Conservation (phyloP, 805 yeast species). For the Candida sakaeoensis region DNA sequence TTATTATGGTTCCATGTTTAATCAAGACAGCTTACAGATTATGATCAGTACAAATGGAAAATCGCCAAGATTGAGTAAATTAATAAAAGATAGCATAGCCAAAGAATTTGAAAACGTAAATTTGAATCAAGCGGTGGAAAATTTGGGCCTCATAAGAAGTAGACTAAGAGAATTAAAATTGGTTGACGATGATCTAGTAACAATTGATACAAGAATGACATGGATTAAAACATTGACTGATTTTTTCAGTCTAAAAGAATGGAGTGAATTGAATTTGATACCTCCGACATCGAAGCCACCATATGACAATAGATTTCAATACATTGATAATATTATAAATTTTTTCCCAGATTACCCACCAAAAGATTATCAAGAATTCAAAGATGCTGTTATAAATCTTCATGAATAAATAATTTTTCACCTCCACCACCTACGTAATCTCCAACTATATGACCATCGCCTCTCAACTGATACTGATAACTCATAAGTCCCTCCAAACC, state of each 20-base stretch:
- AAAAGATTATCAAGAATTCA: constrained; percentile 13
- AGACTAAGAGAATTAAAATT: constrained; percentile 42
- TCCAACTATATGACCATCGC: constrained; percentile 88
- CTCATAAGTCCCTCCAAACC: constrained; percentile 96
- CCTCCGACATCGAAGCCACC: constrained; percentile 15
- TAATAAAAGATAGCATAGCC: constrained; percentile 51
- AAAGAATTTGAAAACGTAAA: constrained; percentile 40
- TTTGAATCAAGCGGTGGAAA: constrained; percentile 57
- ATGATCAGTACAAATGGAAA: constrained; percentile 83
- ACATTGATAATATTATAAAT: constrained; percentile 40
- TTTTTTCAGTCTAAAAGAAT: constrained; percentile 50
- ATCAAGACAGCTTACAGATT: constrained; percentile 69
- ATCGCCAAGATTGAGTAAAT: constrained; percentile 68
- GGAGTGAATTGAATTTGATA: constrained; percentile 46
- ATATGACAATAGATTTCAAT: constrained; percentile 16
- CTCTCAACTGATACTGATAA: constrained; percentile 90
- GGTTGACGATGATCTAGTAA: constrained; percentile 44
- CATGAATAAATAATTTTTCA: constrained; percentile 68
- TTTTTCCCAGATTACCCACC: constrained; percentile 53
- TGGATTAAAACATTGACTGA: constrained; percentile 71
- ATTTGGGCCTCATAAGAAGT: constrained; percentile 54
- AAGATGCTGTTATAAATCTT: constrained; percentile 31
- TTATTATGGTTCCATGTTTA: constrained; percentile 76
- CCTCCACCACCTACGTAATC: constrained; percentile 96
- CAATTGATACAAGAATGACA: constrained; percentile 60